Evolutionary conservation across 257 asterid species (phyloP).

Genomic region (Nicotiana undulata): DNA sequence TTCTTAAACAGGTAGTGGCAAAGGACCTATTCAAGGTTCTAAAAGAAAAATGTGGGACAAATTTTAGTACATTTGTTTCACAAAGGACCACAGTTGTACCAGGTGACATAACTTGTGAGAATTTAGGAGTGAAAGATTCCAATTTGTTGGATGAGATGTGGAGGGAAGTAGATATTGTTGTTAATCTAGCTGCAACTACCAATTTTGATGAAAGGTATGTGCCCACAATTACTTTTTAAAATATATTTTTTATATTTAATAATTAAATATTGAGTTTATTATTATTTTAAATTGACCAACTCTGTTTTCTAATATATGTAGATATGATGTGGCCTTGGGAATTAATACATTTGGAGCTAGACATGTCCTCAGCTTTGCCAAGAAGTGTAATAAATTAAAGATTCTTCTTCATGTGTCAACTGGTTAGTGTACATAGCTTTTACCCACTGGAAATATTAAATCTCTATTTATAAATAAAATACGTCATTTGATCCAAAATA

Average conservation of each 20-base stretch:
- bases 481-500: no score
- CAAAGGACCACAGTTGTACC: constrained; percentile 45
- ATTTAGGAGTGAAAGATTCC: constrained; percentile 57
- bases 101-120: constrained; percentile 74
- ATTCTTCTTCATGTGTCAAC: constrained; percentile 76
- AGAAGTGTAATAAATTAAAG: constrained; percentile 36
- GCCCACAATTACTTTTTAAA: neutral
- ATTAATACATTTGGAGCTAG: constrained; percentile 65
- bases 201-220: constrained; percentile 80
- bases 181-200: constrained; percentile 88
- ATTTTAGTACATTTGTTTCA: constrained; percentile 31
- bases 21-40: constrained; percentile 71
- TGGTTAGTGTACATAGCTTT: constrained; percentile 30
- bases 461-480: neutral
- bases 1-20: constrained; percentile 7
- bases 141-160: constrained; percentile 54
- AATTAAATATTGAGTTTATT: neutral
- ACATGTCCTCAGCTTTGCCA: constrained; percentile 52
- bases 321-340: constrained; percentile 63
- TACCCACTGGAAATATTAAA: neutral
- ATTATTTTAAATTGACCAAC: neutral
- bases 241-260: neutral
- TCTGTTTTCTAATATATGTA: constrained; percentile 12
- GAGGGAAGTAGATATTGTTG: constrained; percentile 62
- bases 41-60: constrained; percentile 45